phyloP scores from a whole-genome alignment of 352 stramenopile genomes.

The Phytophthora cactorum region DNA sequence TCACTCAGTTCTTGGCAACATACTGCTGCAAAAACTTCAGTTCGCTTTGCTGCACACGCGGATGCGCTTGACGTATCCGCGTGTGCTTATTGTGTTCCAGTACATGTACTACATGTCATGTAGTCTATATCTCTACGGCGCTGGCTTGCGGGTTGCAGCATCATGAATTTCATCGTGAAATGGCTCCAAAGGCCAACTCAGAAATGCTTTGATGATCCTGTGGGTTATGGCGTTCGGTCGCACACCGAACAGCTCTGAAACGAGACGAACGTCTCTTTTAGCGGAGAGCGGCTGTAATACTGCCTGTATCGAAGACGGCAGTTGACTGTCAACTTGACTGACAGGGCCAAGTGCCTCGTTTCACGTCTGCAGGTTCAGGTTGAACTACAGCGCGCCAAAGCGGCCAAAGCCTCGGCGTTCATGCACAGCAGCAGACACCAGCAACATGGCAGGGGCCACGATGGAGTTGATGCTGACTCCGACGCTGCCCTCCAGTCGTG shows the following conservation, averaged over 20 bases:
- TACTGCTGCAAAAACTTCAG: constrained; percentile 16
- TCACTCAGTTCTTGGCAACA: constrained; percentile 5
- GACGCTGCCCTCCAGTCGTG: constrained; percentile 15
- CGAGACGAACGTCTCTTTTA: constrained; percentile 9
- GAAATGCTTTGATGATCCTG: constrained; percentile 22
- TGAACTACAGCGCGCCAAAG: constrained; percentile 18
- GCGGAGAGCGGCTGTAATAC: background rate
- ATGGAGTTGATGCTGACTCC: background rate
- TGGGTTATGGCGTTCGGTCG: constrained; percentile 10
- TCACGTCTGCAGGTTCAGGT: constrained; percentile 18
- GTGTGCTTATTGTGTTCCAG: constrained; percentile 1
- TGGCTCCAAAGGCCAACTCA: constrained; percentile 9
- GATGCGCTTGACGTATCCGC: background rate
- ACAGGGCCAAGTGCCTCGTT: constrained; percentile 7
- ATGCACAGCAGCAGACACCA: constrained; percentile 23
- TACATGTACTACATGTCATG: background rate
- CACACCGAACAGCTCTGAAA: constrained; percentile 21
- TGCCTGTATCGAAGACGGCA: background rate
- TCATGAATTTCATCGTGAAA: background rate
- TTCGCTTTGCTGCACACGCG: constrained; percentile 9
- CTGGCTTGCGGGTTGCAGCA: background rate
- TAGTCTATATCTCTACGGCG: background rate
- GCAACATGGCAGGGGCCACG: constrained; percentile 6
- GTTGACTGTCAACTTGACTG: constrained; percentile 3
- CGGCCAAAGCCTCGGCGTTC: constrained; percentile 4